Evolutionary conservation across 2,329 filamentous ascomycete genomes (phyloP).

Genomic region (Hypoxylon sp.): DNA sequence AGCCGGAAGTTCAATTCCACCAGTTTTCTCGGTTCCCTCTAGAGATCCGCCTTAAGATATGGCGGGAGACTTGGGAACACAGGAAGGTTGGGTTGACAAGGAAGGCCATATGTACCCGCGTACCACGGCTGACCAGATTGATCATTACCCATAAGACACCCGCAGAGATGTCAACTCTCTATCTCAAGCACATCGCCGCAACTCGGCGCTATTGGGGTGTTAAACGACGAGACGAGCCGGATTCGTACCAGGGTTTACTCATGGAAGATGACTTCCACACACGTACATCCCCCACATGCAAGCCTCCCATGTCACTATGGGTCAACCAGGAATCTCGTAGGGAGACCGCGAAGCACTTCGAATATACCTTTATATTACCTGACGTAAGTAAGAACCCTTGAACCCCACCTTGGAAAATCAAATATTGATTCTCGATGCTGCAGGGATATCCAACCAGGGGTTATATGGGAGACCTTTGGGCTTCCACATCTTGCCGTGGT

Average conservation of each 20-base stretch:
- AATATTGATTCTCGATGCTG: no score
- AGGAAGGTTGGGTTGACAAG: constrained; percentile 17
- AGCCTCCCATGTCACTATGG: constrained; percentile 21
- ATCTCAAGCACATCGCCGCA: background rate
- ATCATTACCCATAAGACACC: no score
- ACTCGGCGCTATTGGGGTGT: background rate
- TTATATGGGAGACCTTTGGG: no score
- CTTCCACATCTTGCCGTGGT: background rate
- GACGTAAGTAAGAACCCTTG: background rate
- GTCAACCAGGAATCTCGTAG: constrained; percentile 33
- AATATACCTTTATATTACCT: constrained; percentile 3
- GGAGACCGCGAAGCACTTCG: constrained; percentile 30
- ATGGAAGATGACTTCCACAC: background rate
- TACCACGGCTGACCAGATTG: background rate
- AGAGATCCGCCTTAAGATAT: constrained; percentile 37
- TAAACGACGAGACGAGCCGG: background rate
- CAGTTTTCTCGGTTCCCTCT: constrained; percentile 34
- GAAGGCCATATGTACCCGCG: background rate
- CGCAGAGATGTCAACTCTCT: background rate
- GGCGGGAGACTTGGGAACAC: constrained; percentile 37
- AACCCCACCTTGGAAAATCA: no score
- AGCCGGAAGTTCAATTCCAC: background rate
- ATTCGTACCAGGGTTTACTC: background rate
- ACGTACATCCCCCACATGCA: background rate
- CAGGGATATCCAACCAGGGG: no score